Percentiles rank a stretch among this genome's conserved stretches.
Conservation (phyloP, 2,329 filamentous ascomycete genomes). For the Aschersonia sp. region DNA sequence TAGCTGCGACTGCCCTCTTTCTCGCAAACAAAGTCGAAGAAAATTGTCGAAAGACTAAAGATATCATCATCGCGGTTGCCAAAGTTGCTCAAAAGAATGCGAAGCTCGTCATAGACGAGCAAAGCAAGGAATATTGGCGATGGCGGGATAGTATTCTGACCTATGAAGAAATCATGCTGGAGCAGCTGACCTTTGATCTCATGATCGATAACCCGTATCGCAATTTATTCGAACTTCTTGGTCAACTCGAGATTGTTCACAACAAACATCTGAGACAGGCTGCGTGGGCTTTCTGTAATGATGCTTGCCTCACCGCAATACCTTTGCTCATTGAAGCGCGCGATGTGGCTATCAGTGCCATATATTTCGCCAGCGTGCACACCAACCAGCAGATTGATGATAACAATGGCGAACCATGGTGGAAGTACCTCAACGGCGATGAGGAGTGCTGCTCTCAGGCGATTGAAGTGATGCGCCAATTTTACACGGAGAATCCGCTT, state of each 20-base stretch:
- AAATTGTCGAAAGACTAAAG: conserved; percentile 89
- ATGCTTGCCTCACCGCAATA: conserved; percentile 70
- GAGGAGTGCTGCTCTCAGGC: conserved; percentile 57
- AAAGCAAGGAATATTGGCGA: conserved; percentile 95
- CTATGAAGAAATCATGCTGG: conserved; percentile 85
- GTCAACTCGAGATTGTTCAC: conserved; percentile 57
- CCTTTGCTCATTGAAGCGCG: conserved; percentile 68
- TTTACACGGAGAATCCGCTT: conserved; percentile 50
- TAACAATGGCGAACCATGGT: conserved; percentile 68
- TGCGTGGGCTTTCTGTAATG: conserved; percentile 89
- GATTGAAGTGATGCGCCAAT: conserved; percentile 61
- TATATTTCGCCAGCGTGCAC: conserved; percentile 76
- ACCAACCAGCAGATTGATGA: conserved; percentile 65
- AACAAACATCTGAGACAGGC: conserved; percentile 73
- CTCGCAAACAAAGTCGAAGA: conserved; percentile 96
- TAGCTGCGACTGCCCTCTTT: conserved; percentile 83
- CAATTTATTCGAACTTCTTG: conserved; percentile 67
- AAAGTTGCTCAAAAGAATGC: conserved; percentile 91
- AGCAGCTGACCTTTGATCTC: conserved; percentile 85
- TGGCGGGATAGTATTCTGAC: conserved; percentile 91
- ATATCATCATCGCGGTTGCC: conserved; percentile 84
- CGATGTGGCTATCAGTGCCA: conserved; percentile 69
- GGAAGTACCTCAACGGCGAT: conserved; percentile 61
- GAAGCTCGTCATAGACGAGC: conserved; percentile 81
- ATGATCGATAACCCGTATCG: conserved; percentile 81